These are phyloP conservation scores for Globisporangium camurandrum DNA, from an alignment of 352 stramenopile genomes.

Conservation along the genomic window DNA sequence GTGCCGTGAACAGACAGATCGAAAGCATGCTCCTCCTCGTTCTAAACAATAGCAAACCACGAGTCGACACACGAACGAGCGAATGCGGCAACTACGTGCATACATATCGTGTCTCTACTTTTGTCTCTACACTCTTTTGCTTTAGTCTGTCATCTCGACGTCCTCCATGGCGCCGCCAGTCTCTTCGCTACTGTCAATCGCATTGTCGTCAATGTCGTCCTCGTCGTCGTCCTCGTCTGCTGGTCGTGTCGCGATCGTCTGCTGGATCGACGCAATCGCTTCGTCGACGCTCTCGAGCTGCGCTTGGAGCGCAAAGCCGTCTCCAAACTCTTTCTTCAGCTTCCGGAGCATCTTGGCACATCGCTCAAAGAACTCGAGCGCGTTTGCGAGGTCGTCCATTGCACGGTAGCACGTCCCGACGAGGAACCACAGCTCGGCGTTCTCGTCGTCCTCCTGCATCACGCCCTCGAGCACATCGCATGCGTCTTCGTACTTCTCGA, in stretches of 20 bases:
- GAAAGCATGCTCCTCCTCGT: too few relatives aligned
- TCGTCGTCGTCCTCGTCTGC: conserved; percentile 46
- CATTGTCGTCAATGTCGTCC: conserved; percentile 35
- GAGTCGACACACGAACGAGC: background rate
- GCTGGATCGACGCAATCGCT: conserved; percentile 43
- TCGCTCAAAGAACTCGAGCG: conserved; percentile 84
- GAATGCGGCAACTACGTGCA: conserved; percentile 7
- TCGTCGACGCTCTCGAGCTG: conserved; percentile 76
- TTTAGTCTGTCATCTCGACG: conserved; percentile 78
- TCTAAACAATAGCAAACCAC: background rate
- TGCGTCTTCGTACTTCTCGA: conserved; percentile 77
- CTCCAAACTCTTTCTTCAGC: conserved; percentile 62
- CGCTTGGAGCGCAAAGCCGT: conserved; percentile 67
- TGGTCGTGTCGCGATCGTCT: conserved; percentile 47
- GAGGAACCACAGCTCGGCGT: conserved; percentile 87
- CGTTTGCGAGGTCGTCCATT: conserved; percentile 72
- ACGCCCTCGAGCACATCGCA: conserved; percentile 79
- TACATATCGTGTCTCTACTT: conserved; percentile 22
- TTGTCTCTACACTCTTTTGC: conserved; percentile 14
- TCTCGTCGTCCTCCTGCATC: conserved; percentile 87
- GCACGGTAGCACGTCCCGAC: conserved; percentile 83
- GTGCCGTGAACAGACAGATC: background rate
- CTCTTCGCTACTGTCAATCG: conserved; percentile 16
- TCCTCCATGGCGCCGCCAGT: conserved; percentile 44
- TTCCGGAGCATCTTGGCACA: conserved; percentile 73